Conservation (phyloP, 345 rosid species). For the Eucalyptus melliodora region DNA sequence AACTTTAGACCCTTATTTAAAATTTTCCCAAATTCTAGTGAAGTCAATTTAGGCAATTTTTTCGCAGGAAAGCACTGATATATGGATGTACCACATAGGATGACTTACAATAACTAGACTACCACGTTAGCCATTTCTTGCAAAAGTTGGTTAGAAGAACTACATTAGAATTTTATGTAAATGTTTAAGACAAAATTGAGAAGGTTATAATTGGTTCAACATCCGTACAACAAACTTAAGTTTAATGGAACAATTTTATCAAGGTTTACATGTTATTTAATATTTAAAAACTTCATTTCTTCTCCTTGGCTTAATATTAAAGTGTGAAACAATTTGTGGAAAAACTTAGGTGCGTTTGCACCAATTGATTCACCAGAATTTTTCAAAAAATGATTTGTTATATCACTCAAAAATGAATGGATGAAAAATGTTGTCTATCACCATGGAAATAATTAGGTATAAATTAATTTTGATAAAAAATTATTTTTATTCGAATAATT, state of each 20-base stretch:
- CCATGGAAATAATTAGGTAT: too few relatives aligned
- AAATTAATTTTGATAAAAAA: neutral
- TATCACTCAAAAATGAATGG: too few relatives aligned
- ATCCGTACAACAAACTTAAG: too few relatives aligned
- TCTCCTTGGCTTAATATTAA: neutral
- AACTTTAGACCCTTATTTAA: rapidly evolving
- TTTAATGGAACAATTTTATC: neutral
- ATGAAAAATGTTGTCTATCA: neutral
- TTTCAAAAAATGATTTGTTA: neutral
- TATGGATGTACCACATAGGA: neutral
- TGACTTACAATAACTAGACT: neutral
- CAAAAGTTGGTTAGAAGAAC: neutral
- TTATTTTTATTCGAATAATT: too few relatives aligned
- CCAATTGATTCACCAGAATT: too few relatives aligned
- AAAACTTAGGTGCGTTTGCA: neutral
- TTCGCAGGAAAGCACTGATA: rapidly evolving
- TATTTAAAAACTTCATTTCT: neutral
- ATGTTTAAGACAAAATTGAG: neutral
- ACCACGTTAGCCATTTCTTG: neutral
- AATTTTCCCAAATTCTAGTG: neutral
- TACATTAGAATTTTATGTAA: neutral
- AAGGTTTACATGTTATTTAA: neutral
- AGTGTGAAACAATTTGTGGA: neutral
- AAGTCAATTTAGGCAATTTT: neutral
- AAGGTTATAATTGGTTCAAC: neutral